These are phyloP conservation scores for Takashimella koratensis DNA, from an alignment of 1,284 basidiomycete genomes.

Conservation along the genomic window DNA sequence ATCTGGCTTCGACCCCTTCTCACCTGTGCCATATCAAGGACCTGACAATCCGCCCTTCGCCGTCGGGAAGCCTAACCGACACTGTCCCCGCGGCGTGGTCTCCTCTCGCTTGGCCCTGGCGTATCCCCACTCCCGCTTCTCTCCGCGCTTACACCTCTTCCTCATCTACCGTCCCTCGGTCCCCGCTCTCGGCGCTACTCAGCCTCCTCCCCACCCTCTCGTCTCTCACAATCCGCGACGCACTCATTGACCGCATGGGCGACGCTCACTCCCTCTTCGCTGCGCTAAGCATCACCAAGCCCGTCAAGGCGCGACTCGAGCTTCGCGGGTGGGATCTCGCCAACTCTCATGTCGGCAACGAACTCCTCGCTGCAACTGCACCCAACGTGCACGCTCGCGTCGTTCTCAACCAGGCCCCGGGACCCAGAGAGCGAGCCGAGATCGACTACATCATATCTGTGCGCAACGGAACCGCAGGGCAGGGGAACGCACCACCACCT, in stretches of 20 bases:
- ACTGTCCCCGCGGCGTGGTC: neutral
- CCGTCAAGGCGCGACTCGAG: slow-evolving; percentile 27
- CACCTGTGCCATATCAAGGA: slow-evolving; percentile 17
- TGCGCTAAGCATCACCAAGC: slow-evolving; percentile 14
- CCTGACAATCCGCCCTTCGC: slow-evolving; percentile 22
- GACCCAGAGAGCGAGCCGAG: neutral
- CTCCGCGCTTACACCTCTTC: neutral
- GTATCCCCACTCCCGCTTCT: neutral
- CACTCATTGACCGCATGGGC: slow-evolving; percentile 13
- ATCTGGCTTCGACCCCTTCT: neutral
- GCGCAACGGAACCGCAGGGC: no score
- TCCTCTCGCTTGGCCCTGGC: neutral
- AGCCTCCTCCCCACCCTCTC: slow-evolving; percentile 13
- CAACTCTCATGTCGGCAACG: slow-evolving; percentile 18
- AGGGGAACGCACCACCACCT: no score
- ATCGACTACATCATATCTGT: no score
- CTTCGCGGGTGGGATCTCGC: slow-evolving; percentile 29
- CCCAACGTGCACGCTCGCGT: slow-evolving; percentile 5
- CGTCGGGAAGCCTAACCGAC: neutral
- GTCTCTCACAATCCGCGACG: slow-evolving; percentile 25
- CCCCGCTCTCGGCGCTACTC: slow-evolving; percentile 11
- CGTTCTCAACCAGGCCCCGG: neutral
- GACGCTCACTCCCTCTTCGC: slow-evolving; percentile 19
- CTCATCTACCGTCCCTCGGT: slow-evolving; percentile 9
- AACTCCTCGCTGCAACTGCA: slow-evolving; percentile 17